Evolutionary conservation across 306 rosid genomes (phyloP).

Genomic region (cucumber (Cucumis sativus)): DNA sequence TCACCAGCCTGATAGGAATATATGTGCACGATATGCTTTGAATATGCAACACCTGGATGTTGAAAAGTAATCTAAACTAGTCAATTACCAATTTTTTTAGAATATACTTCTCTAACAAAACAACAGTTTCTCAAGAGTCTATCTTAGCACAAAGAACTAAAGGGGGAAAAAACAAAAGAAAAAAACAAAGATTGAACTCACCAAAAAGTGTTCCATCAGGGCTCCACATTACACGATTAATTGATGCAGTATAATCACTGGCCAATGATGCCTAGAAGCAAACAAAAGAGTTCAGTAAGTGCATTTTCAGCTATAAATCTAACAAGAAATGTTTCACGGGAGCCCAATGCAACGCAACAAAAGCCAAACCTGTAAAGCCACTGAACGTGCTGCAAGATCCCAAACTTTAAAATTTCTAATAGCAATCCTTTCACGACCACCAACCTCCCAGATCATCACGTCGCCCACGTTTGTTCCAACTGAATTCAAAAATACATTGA

Average conservation of each 20-base stretch:
- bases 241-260: conserved; percentile 63
- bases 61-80: conserved; percentile 9
- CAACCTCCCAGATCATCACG: conserved; percentile 77
- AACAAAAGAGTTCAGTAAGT: conserved; percentile 12
- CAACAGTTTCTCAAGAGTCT: conserved; percentile 7
- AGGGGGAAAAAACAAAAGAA: not conserved
- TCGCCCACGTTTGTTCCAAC: conserved; percentile 96
- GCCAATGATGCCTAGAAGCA: conserved; percentile 57
- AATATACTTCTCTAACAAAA: not conserved
- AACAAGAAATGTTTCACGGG: conserved; percentile 1
- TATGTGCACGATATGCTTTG: conserved; percentile 88
- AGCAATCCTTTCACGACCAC: conserved; percentile 70
- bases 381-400: conserved; percentile 59
- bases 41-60: conserved; percentile 88
- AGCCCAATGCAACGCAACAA: not conserved
- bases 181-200: conserved; percentile 21
- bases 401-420: conserved; percentile 68
- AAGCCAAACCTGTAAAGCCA: conserved; percentile 62
- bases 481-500: conserved; percentile 21
- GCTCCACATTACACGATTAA: conserved; percentile 93
- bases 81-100: not conserved
- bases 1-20: conserved; percentile 85
- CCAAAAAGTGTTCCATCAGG: conserved; percentile 91
- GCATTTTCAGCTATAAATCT: conserved; percentile 2
- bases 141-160: not conserved